Evolutionary conservation across 768 basidiomycete genomes (phyloP).

Genomic region (Phaeotremella skinneri): DNA sequence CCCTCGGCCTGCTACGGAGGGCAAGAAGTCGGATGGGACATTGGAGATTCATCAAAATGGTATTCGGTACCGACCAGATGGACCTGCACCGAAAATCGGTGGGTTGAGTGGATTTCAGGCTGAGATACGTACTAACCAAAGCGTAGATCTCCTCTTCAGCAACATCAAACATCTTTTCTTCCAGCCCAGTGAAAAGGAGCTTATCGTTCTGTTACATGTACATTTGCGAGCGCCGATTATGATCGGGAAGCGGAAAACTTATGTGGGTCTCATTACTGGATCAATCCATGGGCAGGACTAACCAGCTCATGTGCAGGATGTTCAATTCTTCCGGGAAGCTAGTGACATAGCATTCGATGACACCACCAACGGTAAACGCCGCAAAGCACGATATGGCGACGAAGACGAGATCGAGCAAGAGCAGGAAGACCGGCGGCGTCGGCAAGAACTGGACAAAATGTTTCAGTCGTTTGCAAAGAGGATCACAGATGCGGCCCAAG

Average conservation of each 20-base stretch:
- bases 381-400: constrained; percentile 93
- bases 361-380: constrained; percentile 89
- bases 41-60: constrained; percentile 98
- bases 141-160: constrained; percentile 82
- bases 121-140: constrained; percentile 1
- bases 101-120: constrained; percentile 48
- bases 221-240: constrained; percentile 95
- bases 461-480: constrained; percentile 91
- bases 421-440: constrained; percentile 88
- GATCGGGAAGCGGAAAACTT: constrained; percentile 97
- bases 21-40: constrained; percentile 88
- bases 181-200: constrained; percentile 95
- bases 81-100: constrained; percentile 61
- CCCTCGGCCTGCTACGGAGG: constrained; percentile 87
- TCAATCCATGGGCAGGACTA: not conserved
- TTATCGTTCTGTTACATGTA: constrained; percentile 88
- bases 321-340: constrained; percentile 97
- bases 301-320: constrained; percentile 64
- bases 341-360: constrained; percentile 98
- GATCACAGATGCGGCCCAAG: constrained; percentile 80
- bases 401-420: constrained; percentile 99
- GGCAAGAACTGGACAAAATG: constrained; percentile 86
- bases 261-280: constrained; percentile 58
- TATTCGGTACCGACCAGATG: constrained; percentile 65
- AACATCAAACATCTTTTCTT: constrained; percentile 99